Base-by-base conservation (phyloP, 2,329 filamentous ascomycete genomes). In the Cytospora piceicola region DNA sequence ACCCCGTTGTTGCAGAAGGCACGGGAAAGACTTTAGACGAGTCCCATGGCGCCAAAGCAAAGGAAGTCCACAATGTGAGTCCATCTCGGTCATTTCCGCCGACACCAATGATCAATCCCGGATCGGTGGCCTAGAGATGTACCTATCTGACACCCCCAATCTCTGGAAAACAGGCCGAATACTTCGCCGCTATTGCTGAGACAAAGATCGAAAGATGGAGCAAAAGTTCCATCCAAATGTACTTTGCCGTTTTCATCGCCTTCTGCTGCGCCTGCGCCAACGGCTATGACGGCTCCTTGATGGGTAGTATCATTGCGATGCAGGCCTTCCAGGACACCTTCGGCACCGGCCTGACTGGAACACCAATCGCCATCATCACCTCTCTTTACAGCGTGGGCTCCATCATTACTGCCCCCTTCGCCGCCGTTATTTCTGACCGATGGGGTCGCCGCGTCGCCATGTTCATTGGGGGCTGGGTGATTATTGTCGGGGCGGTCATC, bases 361-460 rank as follows among this genome's bases (percentile, higher is more conserved):
- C 72, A 27, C 73, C 75, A 58, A 79, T 81, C 57, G 77, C 81
- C 4, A 65, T 82, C 27, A 75, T 80, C 71, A 79, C 78, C 64
- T 82, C 80, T 6, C 76, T 83, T 29, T 83, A 83, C 70, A 80
- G 79, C 5, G 79, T 83, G 80, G 81, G 81, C 65, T 77, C 69
- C 36, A 79, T 80, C 70, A 72, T 78, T 24, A 76, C 75, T 55
- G 70, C 77, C 59, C 78, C 78, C 1, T 73, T 81, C 58, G 80
- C 79, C 29, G 81, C 81, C 24, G 74, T 79, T 17, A 70, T 83
- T 32, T 79, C 80, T 12, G 81, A 83, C 67, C 77, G 70, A 46
- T 75, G 74, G 17, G 81, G 81, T 27, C 81, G 81, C 61, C 77
- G 76, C 62, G 76, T 76, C 68, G 77, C 76, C 58, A 83, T 83